Evolutionary conservation across 768 basidiomycete species (phyloP).

Genomic region (Pleurotus ostreatus): DNA sequence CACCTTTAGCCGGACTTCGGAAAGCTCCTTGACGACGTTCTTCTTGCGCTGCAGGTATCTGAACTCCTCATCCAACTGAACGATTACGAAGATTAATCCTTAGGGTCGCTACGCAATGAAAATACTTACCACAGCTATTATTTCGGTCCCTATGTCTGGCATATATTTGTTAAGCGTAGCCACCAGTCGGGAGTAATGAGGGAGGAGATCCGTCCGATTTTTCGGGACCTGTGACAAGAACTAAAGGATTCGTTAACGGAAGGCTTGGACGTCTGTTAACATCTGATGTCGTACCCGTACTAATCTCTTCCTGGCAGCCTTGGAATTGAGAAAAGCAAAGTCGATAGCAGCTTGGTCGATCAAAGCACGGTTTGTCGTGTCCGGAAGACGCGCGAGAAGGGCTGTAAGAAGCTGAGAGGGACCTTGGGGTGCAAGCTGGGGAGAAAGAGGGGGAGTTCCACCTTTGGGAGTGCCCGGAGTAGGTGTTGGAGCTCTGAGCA

Average conservation of each 20-base stretch:
- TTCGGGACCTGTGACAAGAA: constrained; percentile 82
- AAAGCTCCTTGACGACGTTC: constrained; percentile 85
- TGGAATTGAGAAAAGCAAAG: constrained; percentile 95
- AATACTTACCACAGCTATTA: constrained; percentile 70
- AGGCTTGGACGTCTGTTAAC: not conserved
- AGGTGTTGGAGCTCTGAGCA: constrained; percentile 49
- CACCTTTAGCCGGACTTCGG: constrained; percentile 84
- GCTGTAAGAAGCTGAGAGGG: constrained; percentile 92
- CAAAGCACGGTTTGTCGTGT: constrained; percentile 85
- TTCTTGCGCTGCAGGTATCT: constrained; percentile 93
- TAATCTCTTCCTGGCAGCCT: constrained; percentile 89
- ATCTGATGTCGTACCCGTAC: constrained; percentile 57
- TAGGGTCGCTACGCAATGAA: not conserved
- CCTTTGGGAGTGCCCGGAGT: constrained; percentile 66
- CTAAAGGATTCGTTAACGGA: constrained; percentile 32
- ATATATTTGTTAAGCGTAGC: constrained; percentile 89
- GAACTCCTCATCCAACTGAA: constrained; percentile 93
- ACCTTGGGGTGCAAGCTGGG: constrained; percentile 78
- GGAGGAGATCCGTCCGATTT: constrained; percentile 84
- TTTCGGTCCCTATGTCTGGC: constrained; percentile 86
- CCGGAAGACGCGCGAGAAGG: constrained; percentile 85
- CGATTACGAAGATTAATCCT: constrained; percentile 4
- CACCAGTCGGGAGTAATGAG: constrained; percentile 88
- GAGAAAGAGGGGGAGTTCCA: constrained; percentile 54
- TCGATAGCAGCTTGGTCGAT: constrained; percentile 95